Conservation (phyloP, 2,329 filamentous ascomycete genomes). For the Fonsecaea pugnacius region DNA sequence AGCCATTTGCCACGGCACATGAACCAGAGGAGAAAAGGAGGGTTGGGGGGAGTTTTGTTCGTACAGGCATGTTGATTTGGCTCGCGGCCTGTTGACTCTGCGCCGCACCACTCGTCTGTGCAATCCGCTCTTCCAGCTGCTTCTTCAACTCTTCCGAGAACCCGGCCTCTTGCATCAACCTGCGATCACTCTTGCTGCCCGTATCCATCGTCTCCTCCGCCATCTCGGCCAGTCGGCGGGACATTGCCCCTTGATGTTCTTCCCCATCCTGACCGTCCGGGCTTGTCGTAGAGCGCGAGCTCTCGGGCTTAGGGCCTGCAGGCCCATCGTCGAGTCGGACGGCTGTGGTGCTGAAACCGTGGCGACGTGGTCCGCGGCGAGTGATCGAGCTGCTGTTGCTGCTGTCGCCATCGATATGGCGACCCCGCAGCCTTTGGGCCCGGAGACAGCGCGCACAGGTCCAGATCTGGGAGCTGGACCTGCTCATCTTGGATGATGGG, state of each 20-base stretch:
- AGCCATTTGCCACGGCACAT: not conserved
- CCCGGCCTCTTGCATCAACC: slow-evolving; percentile 63
- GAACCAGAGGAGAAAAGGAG: not conserved
- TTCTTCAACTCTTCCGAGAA: slow-evolving; percentile 66
- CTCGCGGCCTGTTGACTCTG: slow-evolving; percentile 60
- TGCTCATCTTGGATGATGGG: slow-evolving; percentile 29
- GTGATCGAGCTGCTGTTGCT: not conserved
- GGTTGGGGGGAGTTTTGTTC: slow-evolving; percentile 18
- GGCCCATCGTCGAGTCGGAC: slow-evolving; percentile 13
- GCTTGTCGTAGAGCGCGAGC: not conserved
- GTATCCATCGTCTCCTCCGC: slow-evolving; percentile 62
- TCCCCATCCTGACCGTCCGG: slow-evolving; percentile 30
- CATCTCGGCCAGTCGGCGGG: slow-evolving; percentile 62
- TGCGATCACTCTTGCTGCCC: slow-evolving; percentile 59
- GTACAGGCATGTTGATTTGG: slow-evolving; percentile 57
- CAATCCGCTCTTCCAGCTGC: slow-evolving; percentile 63
- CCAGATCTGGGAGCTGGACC: slow-evolving; percentile 28
- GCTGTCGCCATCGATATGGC: not conserved
- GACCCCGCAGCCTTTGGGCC: slow-evolving; percentile 29
- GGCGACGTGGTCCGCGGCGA: not conserved
- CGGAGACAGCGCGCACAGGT: slow-evolving; percentile 35
- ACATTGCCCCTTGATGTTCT: slow-evolving; percentile 59
- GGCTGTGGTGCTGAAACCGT: slow-evolving; percentile 24
- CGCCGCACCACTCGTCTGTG: slow-evolving; percentile 58
- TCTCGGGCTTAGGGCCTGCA: not conserved